Evolutionary conservation across 2,329 filamentous ascomycete genomes (phyloP), one percentile per base, ranked within the genome.

Genomic region (Ascochyta pisi): DNA sequence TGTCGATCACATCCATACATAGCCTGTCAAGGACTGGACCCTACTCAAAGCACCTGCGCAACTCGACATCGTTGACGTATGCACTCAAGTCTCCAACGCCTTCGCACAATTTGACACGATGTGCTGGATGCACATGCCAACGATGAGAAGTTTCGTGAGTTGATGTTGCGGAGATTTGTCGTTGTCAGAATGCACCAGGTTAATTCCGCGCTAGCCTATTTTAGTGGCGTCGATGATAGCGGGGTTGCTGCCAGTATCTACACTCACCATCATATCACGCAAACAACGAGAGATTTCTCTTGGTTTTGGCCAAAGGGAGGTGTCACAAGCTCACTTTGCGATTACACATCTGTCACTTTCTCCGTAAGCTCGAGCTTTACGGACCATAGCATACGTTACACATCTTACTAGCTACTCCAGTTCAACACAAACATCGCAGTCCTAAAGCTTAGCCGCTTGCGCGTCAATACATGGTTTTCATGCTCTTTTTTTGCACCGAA

Each of bases 1-100:
- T 46, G 26, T 56, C 27, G 6, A 47, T 33, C 53, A 47, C 47
- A 50, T 48, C 50, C 46, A n/a, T 43, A 22, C 41, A 33, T 42
- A 51, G 16, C 26, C 24, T 33, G 26, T 31, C 26, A 16, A 43
- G 26, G 19, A 26, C 33, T 33, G 8, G 24, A 26, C 24, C 24
- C 24, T 26, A 26, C 24, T 37, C 39, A 26, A 42, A 24, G 37
- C 38, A 39, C 38, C 24, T 48, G 43, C 42, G 33, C 42, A 22
- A 51, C 24, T 37, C 12, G 22, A 31, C 26, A n/a, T 19, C 12
- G 6, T 34, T 12, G 35, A 45, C 3, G 24, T 31, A 15, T 26
- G 38, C 34, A 19, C 9, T 41, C 7, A n/a, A 39, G n/a, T 19
- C n/a, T 39, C 26, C 23, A 12, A 54, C 10, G 29, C 26, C 13